These are phyloP conservation scores for Stropharia rugosoannulata DNA, from an alignment of 768 basidiomycete genomes.

Conservation along the genomic window DNA sequence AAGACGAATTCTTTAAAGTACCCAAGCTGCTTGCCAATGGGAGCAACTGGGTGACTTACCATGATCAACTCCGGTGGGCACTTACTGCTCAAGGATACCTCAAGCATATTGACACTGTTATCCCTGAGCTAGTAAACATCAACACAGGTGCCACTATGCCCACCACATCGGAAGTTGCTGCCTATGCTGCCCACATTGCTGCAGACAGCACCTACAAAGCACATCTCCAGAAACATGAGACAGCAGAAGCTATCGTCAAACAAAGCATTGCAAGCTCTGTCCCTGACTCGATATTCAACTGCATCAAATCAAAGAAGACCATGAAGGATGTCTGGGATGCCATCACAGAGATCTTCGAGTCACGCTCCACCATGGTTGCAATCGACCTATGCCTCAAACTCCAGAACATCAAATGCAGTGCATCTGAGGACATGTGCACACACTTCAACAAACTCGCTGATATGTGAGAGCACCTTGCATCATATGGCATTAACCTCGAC, in stretches of 20 bases:
- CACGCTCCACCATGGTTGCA: background rate
- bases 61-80: slow-evolving; percentile 1
- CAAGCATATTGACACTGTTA: slow-evolving; percentile 9
- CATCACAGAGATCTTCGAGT: slow-evolving; percentile 1
- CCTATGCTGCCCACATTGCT: too few relatives aligned
- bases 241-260: slow-evolving; percentile 2
- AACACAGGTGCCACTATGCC: background rate
- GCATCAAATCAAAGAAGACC: background rate
- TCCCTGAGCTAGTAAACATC: background rate
- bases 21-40: slow-evolving; percentile 14
- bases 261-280: slow-evolving; percentile 11
- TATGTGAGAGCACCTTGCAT: too few relatives aligned
- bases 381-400: background rate
- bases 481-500: too few relatives aligned
- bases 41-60: slow-evolving; percentile 14
- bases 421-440: background rate
- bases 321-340: background rate
- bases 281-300: slow-evolving; percentile 10
- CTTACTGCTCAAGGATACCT: slow-evolving; percentile 18
- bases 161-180: too few relatives aligned
- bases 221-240: background rate
- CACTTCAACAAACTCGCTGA: too few relatives aligned
- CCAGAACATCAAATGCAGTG: background rate
- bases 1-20: slow-evolving; percentile 11
- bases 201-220: background rate